Evolutionary conservation across 768 basidiomycete species (phyloP).

Genomic region (Fomitopsis serialis): DNA sequence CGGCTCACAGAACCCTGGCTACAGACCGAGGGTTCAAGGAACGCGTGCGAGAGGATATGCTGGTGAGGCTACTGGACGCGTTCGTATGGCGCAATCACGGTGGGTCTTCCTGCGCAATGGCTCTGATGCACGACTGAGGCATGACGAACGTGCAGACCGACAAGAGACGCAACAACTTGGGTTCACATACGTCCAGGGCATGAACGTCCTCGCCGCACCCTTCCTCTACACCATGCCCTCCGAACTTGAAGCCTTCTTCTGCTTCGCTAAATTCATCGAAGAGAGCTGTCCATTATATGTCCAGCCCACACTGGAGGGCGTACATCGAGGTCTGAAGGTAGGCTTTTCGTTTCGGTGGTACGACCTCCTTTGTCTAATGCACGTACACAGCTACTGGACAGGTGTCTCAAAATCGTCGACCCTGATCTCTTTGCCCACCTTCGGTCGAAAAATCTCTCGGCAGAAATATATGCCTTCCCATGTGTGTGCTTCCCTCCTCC

Average conservation of each 20-base stretch:
- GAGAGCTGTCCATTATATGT: conserved; percentile 94
- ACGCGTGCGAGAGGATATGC: conserved; percentile 93
- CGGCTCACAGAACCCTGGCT: conserved; percentile 66
- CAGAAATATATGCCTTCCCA: conserved; percentile 96
- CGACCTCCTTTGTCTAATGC: neutral
- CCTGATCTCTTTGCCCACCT: conserved; percentile 78
- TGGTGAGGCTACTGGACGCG: conserved; percentile 92
- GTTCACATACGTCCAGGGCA: conserved; percentile 97
- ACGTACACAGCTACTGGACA: conserved; percentile 79
- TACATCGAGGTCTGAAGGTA: conserved; percentile 91
- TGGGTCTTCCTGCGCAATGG: conserved; percentile 29
- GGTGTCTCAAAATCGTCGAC: conserved; percentile 89
- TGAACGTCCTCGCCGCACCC: conserved; percentile 98
- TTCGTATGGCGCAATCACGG: conserved; percentile 96
- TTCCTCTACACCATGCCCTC: conserved; percentile 98
- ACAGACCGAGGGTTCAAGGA: conserved; percentile 98
- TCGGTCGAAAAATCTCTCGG: conserved; percentile 85
- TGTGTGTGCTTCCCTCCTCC: conserved; percentile 47
- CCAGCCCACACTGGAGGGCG: conserved; percentile 92
- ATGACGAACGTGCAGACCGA: conserved; percentile 42
- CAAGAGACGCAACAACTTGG: conserved; percentile 75
- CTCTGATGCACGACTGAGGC: no score
- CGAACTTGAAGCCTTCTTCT: conserved; percentile 97
- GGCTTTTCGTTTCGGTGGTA: neutral
- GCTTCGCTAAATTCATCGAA: conserved; percentile 95